A percentile compares a stretch with the other conserved stretches of the same genome.
phyloP scores from a whole-genome alignment of 2,329 filamentous ascomycete genomes.

The Orbilia ellipsospora region DNA sequence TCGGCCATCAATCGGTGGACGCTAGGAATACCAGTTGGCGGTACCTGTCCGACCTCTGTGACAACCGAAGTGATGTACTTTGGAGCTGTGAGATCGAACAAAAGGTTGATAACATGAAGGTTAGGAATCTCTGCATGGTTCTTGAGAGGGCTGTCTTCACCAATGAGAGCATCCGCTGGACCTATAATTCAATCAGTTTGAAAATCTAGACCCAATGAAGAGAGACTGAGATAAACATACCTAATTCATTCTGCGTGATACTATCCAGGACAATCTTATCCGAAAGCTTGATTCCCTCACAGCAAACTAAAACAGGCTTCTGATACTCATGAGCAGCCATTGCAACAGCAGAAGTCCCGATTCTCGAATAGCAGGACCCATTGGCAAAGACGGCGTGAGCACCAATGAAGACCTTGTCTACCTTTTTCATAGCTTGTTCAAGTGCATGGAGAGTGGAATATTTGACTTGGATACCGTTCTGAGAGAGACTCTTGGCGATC shows the following conservation, averaged over 20 bases:
- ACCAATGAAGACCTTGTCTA: constrained; percentile 81
- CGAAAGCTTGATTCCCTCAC: constrained; percentile 95
- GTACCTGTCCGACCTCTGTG: constrained; percentile 88
- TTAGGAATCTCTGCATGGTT: constrained; percentile 71
- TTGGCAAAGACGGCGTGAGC: constrained; percentile 97
- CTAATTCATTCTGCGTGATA: constrained; percentile 85
- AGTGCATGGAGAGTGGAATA: constrained; percentile 85
- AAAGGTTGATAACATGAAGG: constrained; percentile 75
- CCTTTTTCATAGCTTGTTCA: constrained; percentile 76
- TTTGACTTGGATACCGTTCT: constrained; percentile 77
- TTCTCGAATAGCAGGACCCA: constrained; percentile 85
- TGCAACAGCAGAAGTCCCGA: constrained; percentile 87
- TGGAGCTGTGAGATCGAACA: constrained; percentile 92
- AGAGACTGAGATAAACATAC: constrained; percentile 62
- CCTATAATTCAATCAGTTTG: constrained; percentile 68
- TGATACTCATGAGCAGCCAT: constrained; percentile 80
- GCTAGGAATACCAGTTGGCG: constrained; percentile 84
- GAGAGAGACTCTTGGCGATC: constrained; percentile 76
- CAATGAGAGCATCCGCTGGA: constrained; percentile 57
- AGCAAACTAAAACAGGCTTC: constrained; percentile 86
- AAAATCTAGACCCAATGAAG: constrained; percentile 68
- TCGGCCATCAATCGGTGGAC: constrained; percentile 71
- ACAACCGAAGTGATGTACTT: constrained; percentile 88
- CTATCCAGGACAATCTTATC: constrained; percentile 89
- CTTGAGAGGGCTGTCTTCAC: constrained; percentile 62